phyloP scores from a whole-genome alignment of 2,329 filamentous ascomycete species.

The Thermoascus crustaceus region DNA sequence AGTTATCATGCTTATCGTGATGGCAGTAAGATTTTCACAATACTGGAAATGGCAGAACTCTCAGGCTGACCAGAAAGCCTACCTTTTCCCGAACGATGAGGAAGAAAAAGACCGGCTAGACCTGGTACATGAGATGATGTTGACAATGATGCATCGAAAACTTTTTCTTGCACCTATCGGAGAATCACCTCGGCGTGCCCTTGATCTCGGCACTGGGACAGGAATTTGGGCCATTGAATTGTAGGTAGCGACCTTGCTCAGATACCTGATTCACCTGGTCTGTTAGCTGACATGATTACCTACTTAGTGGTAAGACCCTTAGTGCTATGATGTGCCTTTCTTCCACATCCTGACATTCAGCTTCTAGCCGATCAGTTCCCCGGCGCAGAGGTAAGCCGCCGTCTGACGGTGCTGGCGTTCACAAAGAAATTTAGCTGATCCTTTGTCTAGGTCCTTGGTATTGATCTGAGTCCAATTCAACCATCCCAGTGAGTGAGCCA shows the following conservation, averaged over 20 bases:
- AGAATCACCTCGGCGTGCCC: slow-evolving; percentile 2
- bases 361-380: slow-evolving; percentile 22
- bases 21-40: slow-evolving; percentile 7
- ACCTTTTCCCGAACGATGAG: background rate
- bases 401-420: too few relatives aligned
- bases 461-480: slow-evolving; percentile 5
- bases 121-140: slow-evolving; percentile 7
- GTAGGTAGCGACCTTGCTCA: slow-evolving; percentile 7
- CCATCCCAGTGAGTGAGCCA: background rate
- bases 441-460: slow-evolving; percentile 1
- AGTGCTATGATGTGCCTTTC: too few relatives aligned
- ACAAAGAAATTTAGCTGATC: background rate
- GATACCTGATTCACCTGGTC: background rate
- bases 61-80: background rate
- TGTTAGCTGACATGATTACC: background rate
- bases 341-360: background rate
- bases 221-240: slow-evolving; percentile 10
- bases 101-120: background rate
- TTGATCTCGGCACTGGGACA: slow-evolving; percentile 10
- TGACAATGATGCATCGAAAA: background rate
- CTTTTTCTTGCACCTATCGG: slow-evolving; percentile 8
- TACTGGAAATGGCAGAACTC: background rate
- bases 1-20: slow-evolving; percentile 28
- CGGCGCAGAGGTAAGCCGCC: slow-evolving; percentile 13
- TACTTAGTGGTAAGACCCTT: too few relatives aligned